Evolutionary conservation across 2,329 filamentous ascomycete genomes (phyloP).

Genomic region (Pseudonectria foliicola): DNA sequence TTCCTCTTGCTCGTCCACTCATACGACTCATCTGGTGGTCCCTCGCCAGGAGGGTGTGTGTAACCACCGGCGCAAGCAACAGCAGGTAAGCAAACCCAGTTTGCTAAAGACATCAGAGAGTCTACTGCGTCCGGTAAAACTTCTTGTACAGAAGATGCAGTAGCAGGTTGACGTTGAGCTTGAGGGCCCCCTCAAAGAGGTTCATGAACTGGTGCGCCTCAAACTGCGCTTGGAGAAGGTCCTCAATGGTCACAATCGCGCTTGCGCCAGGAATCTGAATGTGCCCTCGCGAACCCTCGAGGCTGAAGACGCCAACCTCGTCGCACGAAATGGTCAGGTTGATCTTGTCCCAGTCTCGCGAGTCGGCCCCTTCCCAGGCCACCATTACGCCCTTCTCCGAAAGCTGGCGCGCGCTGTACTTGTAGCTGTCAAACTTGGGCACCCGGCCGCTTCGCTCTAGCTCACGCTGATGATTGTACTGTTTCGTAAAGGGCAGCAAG

Average conservation of each 20-base stretch:
- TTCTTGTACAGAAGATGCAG: conserved; percentile 98
- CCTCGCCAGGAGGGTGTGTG: not conserved
- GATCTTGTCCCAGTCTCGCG: conserved; percentile 82
- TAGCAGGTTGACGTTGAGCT: conserved; percentile 93
- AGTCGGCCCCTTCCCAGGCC: conserved; percentile 76
- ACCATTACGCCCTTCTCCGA: conserved; percentile 92
- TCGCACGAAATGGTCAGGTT: conserved; percentile 93
- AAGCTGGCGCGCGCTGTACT: conserved; percentile 85
- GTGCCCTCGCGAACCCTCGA: conserved; percentile 84
- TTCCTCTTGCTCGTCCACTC: not conserved
- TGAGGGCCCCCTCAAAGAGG: conserved; percentile 77
- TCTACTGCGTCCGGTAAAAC: conserved; percentile 73
- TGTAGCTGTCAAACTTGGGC: conserved; percentile 96
- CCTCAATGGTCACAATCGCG: conserved; percentile 82
- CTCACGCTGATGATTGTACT: conserved; percentile 97
- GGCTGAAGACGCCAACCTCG: conserved; percentile 85
- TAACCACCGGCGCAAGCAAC: not conserved
- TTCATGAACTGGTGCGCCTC: conserved; percentile 96
- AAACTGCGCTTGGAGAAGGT: conserved; percentile 92
- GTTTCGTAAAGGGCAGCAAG: conserved; percentile 92
- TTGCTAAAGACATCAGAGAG: conserved; percentile 3
- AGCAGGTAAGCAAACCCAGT: not conserved
- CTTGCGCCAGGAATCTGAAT: conserved; percentile 95
- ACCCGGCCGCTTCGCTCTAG: conserved; percentile 86
- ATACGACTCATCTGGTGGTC: not conserved